Conservation (phyloP, 768 basidiomycete species). For the Cystobasidium ongulense region DNA sequence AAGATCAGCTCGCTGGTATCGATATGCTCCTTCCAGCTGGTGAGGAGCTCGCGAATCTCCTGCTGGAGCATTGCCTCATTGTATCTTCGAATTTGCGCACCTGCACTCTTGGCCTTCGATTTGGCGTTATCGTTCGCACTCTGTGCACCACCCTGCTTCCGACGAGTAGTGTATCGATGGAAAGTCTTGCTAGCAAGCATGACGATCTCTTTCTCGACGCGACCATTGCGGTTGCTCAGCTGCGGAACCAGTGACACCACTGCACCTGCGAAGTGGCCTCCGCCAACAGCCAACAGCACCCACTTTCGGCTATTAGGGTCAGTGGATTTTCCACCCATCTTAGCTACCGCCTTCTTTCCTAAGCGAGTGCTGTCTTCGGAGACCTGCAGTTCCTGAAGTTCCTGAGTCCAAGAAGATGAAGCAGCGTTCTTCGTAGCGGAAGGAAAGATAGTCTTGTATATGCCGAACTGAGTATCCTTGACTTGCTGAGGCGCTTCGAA, state of each 20-base stretch:
- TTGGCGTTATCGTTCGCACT: conserved; percentile 85
- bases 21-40: conserved; percentile 82
- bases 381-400: conserved; percentile 60
- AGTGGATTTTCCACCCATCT: conserved; percentile 33
- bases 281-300: conserved; percentile 94
- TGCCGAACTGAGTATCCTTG: conserved; percentile 68
- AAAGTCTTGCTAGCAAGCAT: conserved; percentile 88
- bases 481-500: conserved; percentile 70
- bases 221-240: conserved; percentile 48
- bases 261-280: conserved; percentile 95
- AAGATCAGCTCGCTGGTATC: conserved; percentile 79
- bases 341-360: conserved; percentile 33
- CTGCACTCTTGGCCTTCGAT: conserved; percentile 84
- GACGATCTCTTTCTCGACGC: conserved; percentile 68
- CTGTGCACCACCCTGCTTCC: conserved; percentile 96
- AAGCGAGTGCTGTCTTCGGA: conserved; percentile 43
- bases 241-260: conserved; percentile 51
- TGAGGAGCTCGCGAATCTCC: conserved; percentile 78
- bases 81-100: conserved; percentile 84
- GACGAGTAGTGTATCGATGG: conserved; percentile 93
- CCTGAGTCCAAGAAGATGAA: conserved; percentile 52
- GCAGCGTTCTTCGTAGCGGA: conserved; percentile 40
- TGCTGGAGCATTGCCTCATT: conserved; percentile 83
- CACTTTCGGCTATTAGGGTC: conserved; percentile 54
- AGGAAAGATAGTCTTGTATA: conserved; percentile 72